These are phyloP conservation scores for Pichia norvegensis DNA, from an alignment of 1,139 yeast genomes.

Conservation along the genomic window DNA sequence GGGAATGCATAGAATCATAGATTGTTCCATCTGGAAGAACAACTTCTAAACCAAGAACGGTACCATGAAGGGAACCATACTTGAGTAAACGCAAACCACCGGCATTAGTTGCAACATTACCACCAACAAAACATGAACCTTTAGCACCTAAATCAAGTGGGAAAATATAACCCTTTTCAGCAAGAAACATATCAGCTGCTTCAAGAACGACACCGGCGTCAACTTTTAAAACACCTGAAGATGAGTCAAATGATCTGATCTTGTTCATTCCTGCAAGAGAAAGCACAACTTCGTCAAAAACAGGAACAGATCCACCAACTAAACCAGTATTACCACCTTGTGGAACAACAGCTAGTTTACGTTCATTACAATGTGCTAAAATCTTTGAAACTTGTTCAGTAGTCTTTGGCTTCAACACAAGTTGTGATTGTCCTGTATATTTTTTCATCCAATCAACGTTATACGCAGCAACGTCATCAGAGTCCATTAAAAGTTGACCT, in stretches of 20 bases:
- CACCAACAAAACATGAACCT: constrained; percentile 96
- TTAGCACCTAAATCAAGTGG: constrained; percentile 95
- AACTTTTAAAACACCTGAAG: constrained; percentile 77
- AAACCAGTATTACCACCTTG: constrained; percentile 97
- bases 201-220: constrained; percentile 92
- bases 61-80: constrained; percentile 90
- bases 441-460: constrained; percentile 97
- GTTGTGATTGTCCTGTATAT: constrained; percentile 76
- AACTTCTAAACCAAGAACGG: constrained; percentile 85
- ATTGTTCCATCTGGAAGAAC: constrained; percentile 87
- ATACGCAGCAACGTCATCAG: constrained; percentile 59
- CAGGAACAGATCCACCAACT: constrained; percentile 92
- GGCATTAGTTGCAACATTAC: constrained; percentile 92
- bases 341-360: constrained; percentile 80
- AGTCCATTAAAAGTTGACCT: constrained; percentile 38
- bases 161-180: constrained; percentile 79
- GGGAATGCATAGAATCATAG: constrained; percentile 68
- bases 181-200: constrained; percentile 70
- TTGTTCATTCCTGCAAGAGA: constrained; percentile 67
- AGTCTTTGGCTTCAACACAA: constrained; percentile 79
- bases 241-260: constrained; percentile 71
- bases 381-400: constrained; percentile 73
- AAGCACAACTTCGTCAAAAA: constrained; percentile 81
- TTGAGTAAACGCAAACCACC: constrained; percentile 87
- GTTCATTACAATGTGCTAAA: constrained; percentile 72